Conservation (phyloP, 177 flowering plant species). For the Tripterygium wilfordii region DNA sequence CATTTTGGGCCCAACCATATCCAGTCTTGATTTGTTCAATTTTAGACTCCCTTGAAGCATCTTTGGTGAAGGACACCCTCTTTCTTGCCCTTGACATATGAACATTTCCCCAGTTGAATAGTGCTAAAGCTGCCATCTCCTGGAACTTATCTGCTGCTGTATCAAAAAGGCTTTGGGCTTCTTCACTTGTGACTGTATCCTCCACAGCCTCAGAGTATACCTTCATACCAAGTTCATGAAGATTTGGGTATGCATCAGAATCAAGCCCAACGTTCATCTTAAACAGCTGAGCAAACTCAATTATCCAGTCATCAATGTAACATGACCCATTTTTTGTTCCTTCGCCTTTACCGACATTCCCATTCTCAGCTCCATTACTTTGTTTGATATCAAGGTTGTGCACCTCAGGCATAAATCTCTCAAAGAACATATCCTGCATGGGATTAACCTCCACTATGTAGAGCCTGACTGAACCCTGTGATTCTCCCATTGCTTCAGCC, state of each 20-base stretch:
- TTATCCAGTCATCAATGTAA: slow-evolving; percentile 74
- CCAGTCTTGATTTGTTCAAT: slow-evolving; percentile 35
- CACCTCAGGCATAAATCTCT: slow-evolving; percentile 16
- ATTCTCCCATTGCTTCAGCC: slow-evolving; percentile 58
- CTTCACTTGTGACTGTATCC: slow-evolving; percentile 77
- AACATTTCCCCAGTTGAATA: slow-evolving; percentile 93
- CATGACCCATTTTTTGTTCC: slow-evolving; percentile 17
- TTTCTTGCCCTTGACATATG: slow-evolving; percentile 87
- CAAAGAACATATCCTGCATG: slow-evolving; percentile 59
- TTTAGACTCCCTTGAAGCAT: slow-evolving; percentile 40
- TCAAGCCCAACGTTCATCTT: slow-evolving; percentile 77
- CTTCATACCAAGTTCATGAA: slow-evolving; percentile 79
- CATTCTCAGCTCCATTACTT: slow-evolving; percentile 24
- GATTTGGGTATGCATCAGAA: slow-evolving; percentile 61
- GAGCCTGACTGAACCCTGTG: slow-evolving; percentile 48
- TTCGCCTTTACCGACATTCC: slow-evolving; percentile 13
- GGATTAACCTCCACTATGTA: slow-evolving; percentile 63
- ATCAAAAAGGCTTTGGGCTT: slow-evolving; percentile 67
- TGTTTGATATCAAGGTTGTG: slow-evolving; percentile 7
- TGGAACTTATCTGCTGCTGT: slow-evolving; percentile 73
- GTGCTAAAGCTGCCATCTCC: slow-evolving; percentile 89
- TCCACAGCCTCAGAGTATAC: slow-evolving; percentile 86
- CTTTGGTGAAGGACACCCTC: slow-evolving; percentile 38
- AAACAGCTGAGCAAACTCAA: slow-evolving; percentile 75
- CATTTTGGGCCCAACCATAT: slow-evolving; percentile 62